A percentile compares a stretch with the other conserved stretches of the same genome.
Conservation (phyloP, 2,329 filamentous ascomycete species). For the Gyromitra esculenta region DNA sequence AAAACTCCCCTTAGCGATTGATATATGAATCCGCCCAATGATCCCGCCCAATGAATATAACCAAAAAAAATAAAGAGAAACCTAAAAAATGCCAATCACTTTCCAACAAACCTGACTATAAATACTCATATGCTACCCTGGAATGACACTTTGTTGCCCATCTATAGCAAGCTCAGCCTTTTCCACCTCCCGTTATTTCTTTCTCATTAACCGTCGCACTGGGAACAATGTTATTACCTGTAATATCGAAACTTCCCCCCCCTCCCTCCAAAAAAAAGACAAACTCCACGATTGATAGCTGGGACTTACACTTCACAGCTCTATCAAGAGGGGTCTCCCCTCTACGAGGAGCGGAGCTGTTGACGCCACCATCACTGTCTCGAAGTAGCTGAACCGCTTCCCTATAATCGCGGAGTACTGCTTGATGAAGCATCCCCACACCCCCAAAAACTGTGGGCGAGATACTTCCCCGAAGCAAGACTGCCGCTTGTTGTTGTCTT, state of each 20-base stretch:
- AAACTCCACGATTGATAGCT: background rate
- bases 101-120: slow-evolving; percentile 20
- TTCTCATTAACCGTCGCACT: slow-evolving; percentile 10
- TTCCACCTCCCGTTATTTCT: background rate
- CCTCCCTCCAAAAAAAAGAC: background rate
- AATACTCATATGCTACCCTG: background rate
- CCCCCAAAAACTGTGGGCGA: background rate
- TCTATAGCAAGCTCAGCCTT: background rate
- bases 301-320: slow-evolving; percentile 22
- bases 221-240: slow-evolving; percentile 8
- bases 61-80: background rate
- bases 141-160: background rate
- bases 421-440: background rate
- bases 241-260: background rate
- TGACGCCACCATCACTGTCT: background rate
- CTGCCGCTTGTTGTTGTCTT: slow-evolving; percentile 7
- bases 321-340: slow-evolving; percentile 26
- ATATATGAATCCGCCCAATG: background rate
- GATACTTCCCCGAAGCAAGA: slow-evolving; percentile 9
- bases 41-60: background rate
- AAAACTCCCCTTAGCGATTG: background rate
- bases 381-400: slow-evolving; percentile 7
- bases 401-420: background rate
- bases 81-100: slow-evolving; percentile 2
- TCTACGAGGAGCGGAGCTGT: background rate